Percentiles rank a stretch among this genome's conserved stretches.
phyloP scores from a whole-genome alignment of 495 filamentous ascomycete species.

The Geopyxis carbonaria region DNA sequence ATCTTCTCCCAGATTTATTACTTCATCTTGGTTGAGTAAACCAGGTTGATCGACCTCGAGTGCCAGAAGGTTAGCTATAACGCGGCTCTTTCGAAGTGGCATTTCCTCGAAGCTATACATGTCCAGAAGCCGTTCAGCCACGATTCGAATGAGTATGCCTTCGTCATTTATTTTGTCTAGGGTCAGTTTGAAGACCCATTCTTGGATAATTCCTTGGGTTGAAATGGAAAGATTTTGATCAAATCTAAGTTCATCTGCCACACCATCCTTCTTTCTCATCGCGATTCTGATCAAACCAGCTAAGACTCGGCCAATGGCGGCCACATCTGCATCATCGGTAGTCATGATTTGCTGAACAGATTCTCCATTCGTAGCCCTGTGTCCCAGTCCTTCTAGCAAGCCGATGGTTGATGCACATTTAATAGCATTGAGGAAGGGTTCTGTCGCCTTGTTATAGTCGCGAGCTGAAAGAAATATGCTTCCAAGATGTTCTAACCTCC shows the following conservation, averaged over 20 bases:
- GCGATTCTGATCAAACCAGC: conserved; percentile 21
- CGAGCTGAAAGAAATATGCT: conserved; percentile 12
- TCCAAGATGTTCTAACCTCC: conserved; percentile 20
- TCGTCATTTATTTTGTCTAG: conserved; percentile 17
- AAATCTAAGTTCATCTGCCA: conserved; percentile 17
- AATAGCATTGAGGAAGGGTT: conserved; percentile 15
- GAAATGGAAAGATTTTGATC: conserved; percentile 12
- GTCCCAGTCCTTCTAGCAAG: conserved; percentile 14
- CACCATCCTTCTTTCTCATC: conserved; percentile 14
- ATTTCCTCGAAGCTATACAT: conserved; percentile 20
- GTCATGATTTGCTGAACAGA: conserved; percentile 1
- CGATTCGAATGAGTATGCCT: conserved; percentile 12
- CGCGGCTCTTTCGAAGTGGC: conserved; percentile 20
- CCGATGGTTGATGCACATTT: conserved; percentile 14
- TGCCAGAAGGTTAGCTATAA: conserved; percentile 19
- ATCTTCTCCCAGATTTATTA: conserved; percentile 17
- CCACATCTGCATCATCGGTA: conserved; percentile 1
- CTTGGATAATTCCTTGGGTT: conserved; percentile 17
- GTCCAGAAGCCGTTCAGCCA: conserved; percentile 20
- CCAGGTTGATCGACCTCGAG: conserved; percentile 17
- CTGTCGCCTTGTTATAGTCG: conserved; percentile 18
- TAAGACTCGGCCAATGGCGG: conserved; percentile 15
- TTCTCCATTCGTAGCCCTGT: conserved; percentile 10
- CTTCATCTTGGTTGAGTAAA: conserved; percentile 14
- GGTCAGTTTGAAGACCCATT: conserved; percentile 20